Base-by-base conservation (phyloP, 2,329 filamentous ascomycete species). In the Neofusicoccum sp. region DNA sequence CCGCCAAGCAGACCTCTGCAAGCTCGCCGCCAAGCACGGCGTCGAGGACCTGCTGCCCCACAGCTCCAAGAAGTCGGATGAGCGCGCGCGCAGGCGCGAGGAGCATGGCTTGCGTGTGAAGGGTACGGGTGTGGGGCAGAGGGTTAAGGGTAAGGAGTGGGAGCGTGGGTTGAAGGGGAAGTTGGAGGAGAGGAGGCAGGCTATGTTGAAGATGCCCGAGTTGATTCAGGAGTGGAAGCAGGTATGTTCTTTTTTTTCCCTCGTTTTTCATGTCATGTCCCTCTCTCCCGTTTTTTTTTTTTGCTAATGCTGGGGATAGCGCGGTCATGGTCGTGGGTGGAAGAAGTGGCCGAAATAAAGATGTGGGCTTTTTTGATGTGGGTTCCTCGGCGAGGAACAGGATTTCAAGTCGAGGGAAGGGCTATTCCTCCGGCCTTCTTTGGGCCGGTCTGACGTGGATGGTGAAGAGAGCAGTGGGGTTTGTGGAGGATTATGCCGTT, bases 211-310 rank as follows among this genome's bases (percentile, higher is more conserved):
- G 65, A 99, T 99, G 95, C 93, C 94, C 67, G 87, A 89, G 73
- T 86, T 98, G 81, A 91, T 99, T 76, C 87, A 90, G 77, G 84
- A 90, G 77, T 99, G 94, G 95, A 97, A 97, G 80, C 88, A 90
- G 86, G 91, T 95, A 81, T 76, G 87, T 69, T n/a, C n/a, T 56
- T 61, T 14, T 39, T 16, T 43, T 14, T n/a, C 36, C n/a, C 52
- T 33, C 22, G 22, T 11, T 7, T 47, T 12, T 14, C 44, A 36
- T 49, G 6, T 14, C 44, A 36, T 49, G 6, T 22, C 22, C 22
- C 11, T 34, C n/a, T 11, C 28, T 1, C 29, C 29, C 22, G 31
- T 33, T 11, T 44, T 56, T 62, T 59, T 11, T 34, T 60, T 29
- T 39, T 64, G 69, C 78, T 83, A 76, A 81, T 71, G 22, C 33